These are phyloP conservation scores for Tillandsia leiboldiana DNA, from an alignment of 176 grass and related monocot species.

Conservation along the genomic window DNA sequence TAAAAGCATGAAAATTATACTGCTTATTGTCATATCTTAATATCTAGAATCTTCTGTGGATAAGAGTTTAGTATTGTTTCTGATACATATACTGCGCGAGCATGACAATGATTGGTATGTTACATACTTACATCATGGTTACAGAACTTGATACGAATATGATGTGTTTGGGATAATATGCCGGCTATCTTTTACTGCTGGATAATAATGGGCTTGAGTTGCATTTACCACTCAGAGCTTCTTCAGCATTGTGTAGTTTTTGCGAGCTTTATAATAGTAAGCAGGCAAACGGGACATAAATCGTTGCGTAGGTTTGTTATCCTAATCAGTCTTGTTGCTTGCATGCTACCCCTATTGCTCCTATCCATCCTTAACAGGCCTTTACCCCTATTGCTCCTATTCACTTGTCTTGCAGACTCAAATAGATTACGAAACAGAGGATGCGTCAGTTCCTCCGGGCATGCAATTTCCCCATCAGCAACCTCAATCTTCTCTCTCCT, in stretches of 20 bases:
- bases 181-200: neutral
- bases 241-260: neutral
- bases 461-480: constrained; percentile 14
- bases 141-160: neutral
- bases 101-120: neutral
- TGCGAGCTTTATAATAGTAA: no score
- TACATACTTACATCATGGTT: neutral
- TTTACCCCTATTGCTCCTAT: neutral
- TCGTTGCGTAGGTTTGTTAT: neutral
- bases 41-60: neutral
- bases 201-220: neutral
- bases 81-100: neutral
- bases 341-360: neutral
- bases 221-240: neutral
- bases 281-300: no score
- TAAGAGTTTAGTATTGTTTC: neutral
- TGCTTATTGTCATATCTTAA: neutral
- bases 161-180: neutral
- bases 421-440: constrained; percentile 35
- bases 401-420: constrained; percentile 27
- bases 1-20: neutral
- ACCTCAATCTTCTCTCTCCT: constrained; percentile 22
- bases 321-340: neutral
- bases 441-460: constrained; percentile 17
- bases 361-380: neutral